Evolutionary conservation across 139 green algal species (phyloP).

Genomic region (Prasinococcaceae sp.): DNA sequence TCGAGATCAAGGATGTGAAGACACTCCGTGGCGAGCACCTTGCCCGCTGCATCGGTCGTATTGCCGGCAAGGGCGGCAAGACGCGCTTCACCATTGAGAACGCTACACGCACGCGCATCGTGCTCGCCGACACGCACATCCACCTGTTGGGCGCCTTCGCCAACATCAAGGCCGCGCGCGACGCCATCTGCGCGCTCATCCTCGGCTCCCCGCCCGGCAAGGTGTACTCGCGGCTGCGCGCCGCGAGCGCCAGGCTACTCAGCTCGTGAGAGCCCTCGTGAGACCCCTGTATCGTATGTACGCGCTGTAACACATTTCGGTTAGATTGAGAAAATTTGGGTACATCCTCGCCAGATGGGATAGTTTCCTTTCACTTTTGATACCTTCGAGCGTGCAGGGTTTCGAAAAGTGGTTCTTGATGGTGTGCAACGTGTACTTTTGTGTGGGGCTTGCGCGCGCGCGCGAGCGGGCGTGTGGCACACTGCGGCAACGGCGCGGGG

Average conservation of each 20-base stretch:
- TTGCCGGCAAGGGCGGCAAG: constrained; percentile 92
- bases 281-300: too few relatives aligned
- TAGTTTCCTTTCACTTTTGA: too few relatives aligned
- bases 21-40: constrained; percentile 93
- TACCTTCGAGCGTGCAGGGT: too few relatives aligned
- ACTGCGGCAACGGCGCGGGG: too few relatives aligned
- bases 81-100: constrained; percentile 99
- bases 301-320: too few relatives aligned
- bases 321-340: too few relatives aligned
- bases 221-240: constrained; percentile 81
- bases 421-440: too few relatives aligned
- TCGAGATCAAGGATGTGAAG: constrained; percentile 88
- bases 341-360: too few relatives aligned
- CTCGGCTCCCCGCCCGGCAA: constrained; percentile 91
- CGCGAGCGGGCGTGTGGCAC: too few relatives aligned
- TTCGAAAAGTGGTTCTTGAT: too few relatives aligned
- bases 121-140: constrained; percentile 91
- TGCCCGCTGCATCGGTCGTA: constrained; percentile 76
- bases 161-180: constrained; percentile 40
- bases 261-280: too few relatives aligned
- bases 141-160: constrained; percentile 89
- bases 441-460: too few relatives aligned
- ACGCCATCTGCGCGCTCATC: constrained; percentile 85
- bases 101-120: constrained; percentile 84
- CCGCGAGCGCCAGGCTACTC: constrained; percentile 15